These are phyloP conservation scores for Auriculariales sp. DNA, from an alignment of 768 basidiomycete species.

Conservation along the genomic window DNA sequence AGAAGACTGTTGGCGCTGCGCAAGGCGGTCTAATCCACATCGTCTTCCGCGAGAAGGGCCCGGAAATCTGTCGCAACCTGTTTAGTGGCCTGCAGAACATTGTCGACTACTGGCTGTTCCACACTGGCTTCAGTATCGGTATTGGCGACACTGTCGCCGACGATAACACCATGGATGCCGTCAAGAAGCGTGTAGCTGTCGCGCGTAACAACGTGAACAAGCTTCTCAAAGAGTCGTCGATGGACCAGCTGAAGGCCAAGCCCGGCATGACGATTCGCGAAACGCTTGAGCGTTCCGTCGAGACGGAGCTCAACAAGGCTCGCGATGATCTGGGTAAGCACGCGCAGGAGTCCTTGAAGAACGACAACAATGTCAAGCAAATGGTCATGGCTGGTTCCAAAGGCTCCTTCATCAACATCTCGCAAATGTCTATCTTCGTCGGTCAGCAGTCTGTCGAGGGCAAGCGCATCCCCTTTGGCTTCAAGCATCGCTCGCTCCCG, in stretches of 20 bases:
- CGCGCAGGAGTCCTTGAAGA: conserved; percentile 94
- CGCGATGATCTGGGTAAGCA: conserved; percentile 92
- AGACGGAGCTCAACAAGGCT: conserved; percentile 82
- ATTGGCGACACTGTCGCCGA: conserved; percentile 98
- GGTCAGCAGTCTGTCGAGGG: conserved; percentile 98
- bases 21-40: conserved; percentile 92
- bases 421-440: conserved; percentile 99
- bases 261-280: conserved; percentile 99
- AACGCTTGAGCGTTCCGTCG: conserved; percentile 88
- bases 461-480: conserved; percentile 95
- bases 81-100: conserved; percentile 92
- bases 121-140: conserved; percentile 97
- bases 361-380: conserved; percentile 99
- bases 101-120: conserved; percentile 97
- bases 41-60: conserved; percentile 95
- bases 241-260: conserved; percentile 74
- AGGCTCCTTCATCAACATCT: conserved; percentile 98
- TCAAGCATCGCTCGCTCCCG: conserved; percentile 88
- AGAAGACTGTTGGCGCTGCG: conserved; percentile 95
- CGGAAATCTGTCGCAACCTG: conserved; percentile 74
- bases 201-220: conserved; percentile 68
- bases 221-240: conserved; percentile 70
- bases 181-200: conserved; percentile 67
- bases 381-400: conserved; percentile 99
- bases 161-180: conserved; percentile 69